Percentiles rank a stretch among this genome's conserved stretches.
phyloP scores from a whole-genome alignment of 78 protist species.

The Cavenderia fasciculata region DNA sequence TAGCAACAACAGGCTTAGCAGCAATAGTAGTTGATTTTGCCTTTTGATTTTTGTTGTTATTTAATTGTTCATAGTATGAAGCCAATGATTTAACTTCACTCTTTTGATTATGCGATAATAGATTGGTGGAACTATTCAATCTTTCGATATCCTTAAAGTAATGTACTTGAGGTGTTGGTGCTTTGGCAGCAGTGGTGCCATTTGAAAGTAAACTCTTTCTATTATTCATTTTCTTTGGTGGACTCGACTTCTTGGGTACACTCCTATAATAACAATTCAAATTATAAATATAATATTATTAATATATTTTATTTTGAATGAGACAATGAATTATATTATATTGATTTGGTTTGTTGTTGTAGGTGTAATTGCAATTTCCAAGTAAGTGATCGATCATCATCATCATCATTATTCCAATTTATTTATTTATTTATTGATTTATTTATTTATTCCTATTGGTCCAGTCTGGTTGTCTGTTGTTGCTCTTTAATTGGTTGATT shows the following conservation, averaged over 20 bases:
- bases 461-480: too few relatives aligned
- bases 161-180: background rate
- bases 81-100: constrained; percentile 37
- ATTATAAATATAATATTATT: background rate
- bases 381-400: too few relatives aligned
- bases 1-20: background rate
- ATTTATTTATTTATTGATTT: too few relatives aligned
- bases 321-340: too few relatives aligned
- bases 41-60: background rate
- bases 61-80: constrained; percentile 45
- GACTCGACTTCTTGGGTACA: constrained; percentile 5
- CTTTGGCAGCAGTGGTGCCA: background rate
- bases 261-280: background rate
- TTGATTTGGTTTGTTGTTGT: too few relatives aligned
- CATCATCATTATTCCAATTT: too few relatives aligned
- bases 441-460: too few relatives aligned
- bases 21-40: background rate
- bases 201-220: background rate
- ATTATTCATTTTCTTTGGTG: background rate
- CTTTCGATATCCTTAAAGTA: background rate
- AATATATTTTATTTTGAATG: background rate
- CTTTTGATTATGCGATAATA: background rate
- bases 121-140: background rate
- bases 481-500: too few relatives aligned
- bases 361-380: too few relatives aligned